Evolutionary conservation across 495 filamentous ascomycete species (phyloP), one percentile per base, ranked within the genome.

Genomic region (Aspergillus bertholletiae): DNA sequence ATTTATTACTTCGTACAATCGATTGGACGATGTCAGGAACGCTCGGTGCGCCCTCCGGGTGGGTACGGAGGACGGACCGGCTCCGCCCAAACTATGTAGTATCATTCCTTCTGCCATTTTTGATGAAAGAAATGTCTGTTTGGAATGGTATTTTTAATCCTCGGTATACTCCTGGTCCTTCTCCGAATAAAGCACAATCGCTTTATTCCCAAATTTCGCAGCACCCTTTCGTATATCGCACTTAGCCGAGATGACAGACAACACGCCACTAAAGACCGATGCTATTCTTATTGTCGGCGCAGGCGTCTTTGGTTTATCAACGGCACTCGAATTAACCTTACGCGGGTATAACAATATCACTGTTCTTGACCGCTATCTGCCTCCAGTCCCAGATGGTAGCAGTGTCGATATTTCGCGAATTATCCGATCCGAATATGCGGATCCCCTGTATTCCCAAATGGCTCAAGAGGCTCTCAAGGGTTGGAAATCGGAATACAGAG

Each of bases 391-490:
- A 18, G 80, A 88, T 56, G 78, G 78, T 53, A 74, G 82, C 50
- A 83, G 78, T 51, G 76, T 85, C 53, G 86, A 88, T 71, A 79
- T 78, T 22, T 87, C 84, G 11, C 81, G 84, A 44, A 82, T 88
- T 55, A 78, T 92, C 55, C 77, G 88, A 35, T 69, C 86, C 40
- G 88, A 92, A 70, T 92, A 92, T 69, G 74, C 79, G 6, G 82
- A 89, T 63, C 71, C 78, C 3, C 75, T 77, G 5, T 92, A 92
- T 63, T 77, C 83, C 18, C 57, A 74, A 13, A 82, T 94, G 53
- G 84, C 79, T 23, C 69, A 77, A 3, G 71, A 81, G 27, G 88
- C 87, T 4, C 85, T 84, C 46, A 53, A 58, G 7, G 74, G 77
- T 56, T 94, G 89, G 89, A 80, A 84, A 1, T 75, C 79, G 15